These are phyloP conservation scores for Penicillium antarcticum DNA, from an alignment of 495 filamentous ascomycete species.

Conservation along the genomic window DNA sequence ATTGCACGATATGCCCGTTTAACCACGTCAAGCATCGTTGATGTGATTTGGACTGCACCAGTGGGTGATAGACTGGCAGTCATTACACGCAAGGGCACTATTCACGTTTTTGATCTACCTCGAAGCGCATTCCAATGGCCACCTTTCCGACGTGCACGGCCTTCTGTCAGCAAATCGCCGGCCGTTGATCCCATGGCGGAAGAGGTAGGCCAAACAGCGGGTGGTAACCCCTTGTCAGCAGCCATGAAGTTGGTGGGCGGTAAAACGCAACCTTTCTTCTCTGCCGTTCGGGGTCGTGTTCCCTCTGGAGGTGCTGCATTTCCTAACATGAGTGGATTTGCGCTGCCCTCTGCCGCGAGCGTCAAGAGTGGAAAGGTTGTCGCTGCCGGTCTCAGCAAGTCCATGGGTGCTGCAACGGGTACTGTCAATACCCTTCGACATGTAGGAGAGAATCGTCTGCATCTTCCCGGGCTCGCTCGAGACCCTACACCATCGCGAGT, in stretches of 20 bases:
- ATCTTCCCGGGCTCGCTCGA: constrained; percentile 56
- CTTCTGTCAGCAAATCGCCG: constrained; percentile 37
- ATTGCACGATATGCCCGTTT: constrained; percentile 83
- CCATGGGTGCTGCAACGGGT: constrained; percentile 73
- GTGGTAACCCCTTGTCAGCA: constrained; percentile 61
- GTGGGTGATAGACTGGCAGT: constrained; percentile 78
- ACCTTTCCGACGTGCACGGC: constrained; percentile 64
- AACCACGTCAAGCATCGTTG: constrained; percentile 84
- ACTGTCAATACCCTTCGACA: constrained; percentile 78
- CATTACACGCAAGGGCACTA: constrained; percentile 87
- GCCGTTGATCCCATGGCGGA: constrained; percentile 29
- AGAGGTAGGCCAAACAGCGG: constrained; percentile 47
- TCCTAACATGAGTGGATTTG: constrained; percentile 41
- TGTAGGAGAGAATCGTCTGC: constrained; percentile 78
- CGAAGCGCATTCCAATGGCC: constrained; percentile 84
- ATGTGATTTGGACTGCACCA: constrained; percentile 83
- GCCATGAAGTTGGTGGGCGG: constrained; percentile 55
- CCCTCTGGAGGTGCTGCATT: constrained; percentile 49
- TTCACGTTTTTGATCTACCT: constrained; percentile 88
- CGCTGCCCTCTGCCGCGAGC: constrained; percentile 62
- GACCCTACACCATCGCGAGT: constrained; percentile 42
- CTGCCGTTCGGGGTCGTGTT: constrained; percentile 50
- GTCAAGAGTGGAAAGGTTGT: constrained; percentile 73
- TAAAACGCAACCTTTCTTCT: constrained; percentile 57
- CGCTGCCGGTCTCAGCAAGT: constrained; percentile 78